Conservation (phyloP, 176 grass and related monocot species). For the Lolium multiflorum region DNA sequence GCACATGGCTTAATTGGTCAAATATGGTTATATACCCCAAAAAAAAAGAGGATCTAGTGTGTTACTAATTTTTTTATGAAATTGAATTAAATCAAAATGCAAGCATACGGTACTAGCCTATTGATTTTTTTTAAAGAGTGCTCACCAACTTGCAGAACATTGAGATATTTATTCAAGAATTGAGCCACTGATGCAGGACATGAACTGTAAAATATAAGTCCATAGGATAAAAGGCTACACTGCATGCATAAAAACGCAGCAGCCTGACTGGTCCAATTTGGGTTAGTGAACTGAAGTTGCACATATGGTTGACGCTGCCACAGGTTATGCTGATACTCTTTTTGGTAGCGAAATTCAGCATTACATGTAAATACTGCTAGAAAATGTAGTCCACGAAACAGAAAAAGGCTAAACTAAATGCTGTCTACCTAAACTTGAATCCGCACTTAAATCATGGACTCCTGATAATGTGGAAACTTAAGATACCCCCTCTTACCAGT, state of each 20-base stretch:
- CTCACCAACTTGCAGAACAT: not conserved
- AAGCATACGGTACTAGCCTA: not conserved
- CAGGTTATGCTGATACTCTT: not conserved
- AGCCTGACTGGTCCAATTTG: not conserved
- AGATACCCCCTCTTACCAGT: too few species aligned
- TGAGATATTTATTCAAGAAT: not conserved
- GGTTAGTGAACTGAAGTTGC: not conserved
- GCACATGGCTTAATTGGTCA: not conserved
- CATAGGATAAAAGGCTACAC: not conserved
- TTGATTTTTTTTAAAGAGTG: too few species aligned
- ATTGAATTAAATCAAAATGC: not conserved
- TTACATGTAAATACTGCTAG: not conserved
- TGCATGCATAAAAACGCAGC: not conserved
- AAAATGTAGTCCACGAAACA: too few species aligned
- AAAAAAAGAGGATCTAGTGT: not conserved
- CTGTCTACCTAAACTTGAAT: too few species aligned
- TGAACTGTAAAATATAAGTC: too few species aligned
- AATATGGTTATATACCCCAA: not conserved
- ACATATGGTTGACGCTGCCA: not conserved
- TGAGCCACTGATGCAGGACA: not conserved
- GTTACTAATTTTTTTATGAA: not conserved
- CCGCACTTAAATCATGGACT: too few species aligned
- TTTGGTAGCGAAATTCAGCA: not conserved
- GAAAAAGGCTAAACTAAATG: too few species aligned
- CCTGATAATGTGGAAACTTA: too few species aligned